A percentile compares a stretch with the other conserved stretches of the same genome.
Evolutionary conservation across 805 yeast species (phyloP).

Genomic region (Candida golubevii): DNA sequence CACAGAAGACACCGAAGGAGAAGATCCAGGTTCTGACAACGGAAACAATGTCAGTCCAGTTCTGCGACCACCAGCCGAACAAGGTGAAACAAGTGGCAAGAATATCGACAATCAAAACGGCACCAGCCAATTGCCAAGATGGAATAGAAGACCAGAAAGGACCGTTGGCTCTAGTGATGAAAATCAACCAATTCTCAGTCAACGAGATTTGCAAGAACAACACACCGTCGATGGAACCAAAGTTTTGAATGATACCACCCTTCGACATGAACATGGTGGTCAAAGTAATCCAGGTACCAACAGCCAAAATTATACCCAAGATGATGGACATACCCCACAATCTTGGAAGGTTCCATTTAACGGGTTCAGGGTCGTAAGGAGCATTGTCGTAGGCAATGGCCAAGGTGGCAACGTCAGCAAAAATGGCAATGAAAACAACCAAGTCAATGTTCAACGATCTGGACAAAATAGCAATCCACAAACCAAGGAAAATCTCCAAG

Average conservation of each 20-base stretch:
- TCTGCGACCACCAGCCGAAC: slow-evolving; percentile 98
- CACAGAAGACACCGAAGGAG: slow-evolving; percentile 97
- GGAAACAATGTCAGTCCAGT: slow-evolving; percentile 94
- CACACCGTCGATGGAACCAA: slow-evolving; percentile 91
- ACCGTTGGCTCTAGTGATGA: slow-evolving; percentile 95
- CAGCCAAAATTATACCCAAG: slow-evolving; percentile 80
- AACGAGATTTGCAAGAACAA: slow-evolving; percentile 89
- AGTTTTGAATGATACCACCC: slow-evolving; percentile 95
- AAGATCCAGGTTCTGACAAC: slow-evolving; percentile 92
- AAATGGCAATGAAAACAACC: slow-evolving; percentile 93
- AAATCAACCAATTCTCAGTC: slow-evolving; percentile 96
- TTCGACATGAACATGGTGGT: slow-evolving; percentile 87
- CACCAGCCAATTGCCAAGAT: slow-evolving; percentile 96
- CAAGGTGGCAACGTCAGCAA: slow-evolving; percentile 95
- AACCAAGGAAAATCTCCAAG: slow-evolving; percentile 90
- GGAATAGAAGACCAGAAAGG: slow-evolving; percentile 97
- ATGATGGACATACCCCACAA: slow-evolving; percentile 94
- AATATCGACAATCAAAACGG: slow-evolving; percentile 85
- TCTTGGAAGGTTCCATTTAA: slow-evolving; percentile 95
- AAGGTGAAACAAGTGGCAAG: slow-evolving; percentile 87
- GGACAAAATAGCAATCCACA: slow-evolving; percentile 94
- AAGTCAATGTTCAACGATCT: slow-evolving; percentile 81
- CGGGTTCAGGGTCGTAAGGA: slow-evolving; percentile 89
- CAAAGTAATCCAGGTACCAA: slow-evolving; percentile 92
- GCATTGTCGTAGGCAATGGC: slow-evolving; percentile 98